phyloP scores from a whole-genome alignment of 345 rosid species.

The Euphorbia peplus region DNA sequence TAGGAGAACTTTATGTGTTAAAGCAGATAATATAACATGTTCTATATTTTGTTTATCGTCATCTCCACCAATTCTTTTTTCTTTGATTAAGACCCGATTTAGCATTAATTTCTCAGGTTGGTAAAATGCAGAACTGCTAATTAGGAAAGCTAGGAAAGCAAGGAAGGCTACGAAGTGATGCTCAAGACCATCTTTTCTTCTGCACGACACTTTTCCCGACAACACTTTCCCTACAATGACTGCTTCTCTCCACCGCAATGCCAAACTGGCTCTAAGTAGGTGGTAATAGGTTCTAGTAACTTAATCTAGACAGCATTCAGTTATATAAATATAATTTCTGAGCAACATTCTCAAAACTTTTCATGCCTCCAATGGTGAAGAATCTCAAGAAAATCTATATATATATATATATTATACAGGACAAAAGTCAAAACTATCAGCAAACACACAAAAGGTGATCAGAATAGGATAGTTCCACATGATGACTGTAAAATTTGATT shows the following conservation, averaged over 20 bases:
- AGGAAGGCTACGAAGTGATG: too few relatives aligned
- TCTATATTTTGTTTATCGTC: not conserved
- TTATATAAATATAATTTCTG: not conserved
- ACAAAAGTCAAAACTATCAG: not conserved
- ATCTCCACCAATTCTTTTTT: not conserved
- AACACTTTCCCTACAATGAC: too few relatives aligned
- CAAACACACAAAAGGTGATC: not conserved
- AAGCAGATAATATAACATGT: not conserved
- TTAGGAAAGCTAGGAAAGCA: too few relatives aligned
- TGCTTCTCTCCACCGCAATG: too few relatives aligned
- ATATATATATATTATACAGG: not conserved
- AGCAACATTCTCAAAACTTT: slow-evolving; percentile 1
- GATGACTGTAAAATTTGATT: slow-evolving; percentile 1
- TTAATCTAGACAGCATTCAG: too few relatives aligned
- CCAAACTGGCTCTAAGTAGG: too few relatives aligned
- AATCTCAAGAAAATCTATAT: slow-evolving; percentile 11
- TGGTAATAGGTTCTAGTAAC: too few relatives aligned
- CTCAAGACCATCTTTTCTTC: too few relatives aligned
- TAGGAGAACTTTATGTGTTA: not conserved
- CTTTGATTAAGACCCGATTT: not conserved
- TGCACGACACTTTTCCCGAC: too few relatives aligned
- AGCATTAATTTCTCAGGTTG: too few relatives aligned
- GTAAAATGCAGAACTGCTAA: too few relatives aligned
- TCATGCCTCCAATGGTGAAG: slow-evolving; percentile 8
- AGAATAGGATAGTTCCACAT: slow-evolving; percentile 7